phyloP scores from a whole-genome alignment of 805 yeast genomes.

The Lachancea dasiensis region DNA sequence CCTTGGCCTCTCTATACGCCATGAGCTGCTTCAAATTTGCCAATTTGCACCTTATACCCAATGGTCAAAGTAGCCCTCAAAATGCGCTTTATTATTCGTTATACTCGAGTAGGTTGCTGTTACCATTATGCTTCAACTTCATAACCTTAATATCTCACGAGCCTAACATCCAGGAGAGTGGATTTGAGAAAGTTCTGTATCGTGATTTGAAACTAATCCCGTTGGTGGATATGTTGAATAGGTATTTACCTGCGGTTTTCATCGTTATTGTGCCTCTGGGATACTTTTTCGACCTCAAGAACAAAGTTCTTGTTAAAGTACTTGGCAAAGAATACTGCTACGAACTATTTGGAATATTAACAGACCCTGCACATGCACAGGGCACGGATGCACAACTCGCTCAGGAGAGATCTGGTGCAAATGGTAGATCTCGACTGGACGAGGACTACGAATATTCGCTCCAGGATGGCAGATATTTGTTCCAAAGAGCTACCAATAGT shows the following conservation, averaged over 20 bases:
- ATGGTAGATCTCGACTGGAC: slow-evolving; percentile 33
- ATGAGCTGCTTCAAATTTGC: slow-evolving; percentile 31
- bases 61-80: slow-evolving; percentile 30
- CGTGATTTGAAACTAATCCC: slow-evolving; percentile 27
- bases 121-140: slow-evolving; percentile 31
- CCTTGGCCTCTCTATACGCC: slow-evolving; percentile 27
- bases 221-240: slow-evolving; percentile 24
- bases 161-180: slow-evolving; percentile 13
- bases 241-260: slow-evolving; percentile 25
- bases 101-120: slow-evolving; percentile 30
- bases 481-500: slow-evolving; percentile 28
- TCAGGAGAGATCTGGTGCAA: neutral
- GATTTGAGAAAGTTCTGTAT: slow-evolving; percentile 25
- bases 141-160: slow-evolving; percentile 24
- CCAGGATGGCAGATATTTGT: slow-evolving; percentile 31
- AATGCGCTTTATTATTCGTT: slow-evolving; percentile 30
- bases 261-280: slow-evolving; percentile 22
- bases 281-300: slow-evolving; percentile 27
- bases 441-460: slow-evolving; percentile 34
- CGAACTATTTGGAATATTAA: slow-evolving; percentile 30
- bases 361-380: slow-evolving; percentile 18
- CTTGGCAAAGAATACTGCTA: slow-evolving; percentile 32
- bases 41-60: slow-evolving; percentile 30
- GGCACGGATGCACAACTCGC: slow-evolving; percentile 15
- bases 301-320: slow-evolving; percentile 24